Conservation (phyloP, 2,329 filamentous ascomycete species). For the Trichoderma cornu-damae region DNA sequence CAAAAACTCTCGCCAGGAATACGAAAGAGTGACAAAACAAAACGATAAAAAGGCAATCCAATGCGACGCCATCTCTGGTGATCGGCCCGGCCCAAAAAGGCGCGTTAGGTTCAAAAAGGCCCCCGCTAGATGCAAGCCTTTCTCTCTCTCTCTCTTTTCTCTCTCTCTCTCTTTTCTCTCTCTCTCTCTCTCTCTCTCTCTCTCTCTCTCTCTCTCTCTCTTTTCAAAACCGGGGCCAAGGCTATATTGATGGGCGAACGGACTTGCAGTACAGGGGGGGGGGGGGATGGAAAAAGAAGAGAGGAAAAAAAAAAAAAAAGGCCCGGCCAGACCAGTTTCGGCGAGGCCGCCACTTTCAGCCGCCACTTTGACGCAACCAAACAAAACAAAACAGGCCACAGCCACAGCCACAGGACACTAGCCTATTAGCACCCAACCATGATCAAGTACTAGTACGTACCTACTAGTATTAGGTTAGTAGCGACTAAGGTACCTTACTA, state of each 20-base stretch:
- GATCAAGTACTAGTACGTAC: too few relatives aligned
- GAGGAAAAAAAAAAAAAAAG: too few relatives aligned
- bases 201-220: too few relatives aligned
- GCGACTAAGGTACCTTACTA: too few relatives aligned
- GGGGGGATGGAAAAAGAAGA: neutral
- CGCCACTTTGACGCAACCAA: neutral
- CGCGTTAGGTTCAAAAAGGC: neutral
- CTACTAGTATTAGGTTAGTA: too few relatives aligned
- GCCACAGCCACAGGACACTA: too few relatives aligned
- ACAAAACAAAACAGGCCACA: neutral
- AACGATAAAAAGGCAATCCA: neutral
- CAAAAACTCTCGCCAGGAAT: neutral
- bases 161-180: too few relatives aligned
- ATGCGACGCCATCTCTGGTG: constrained; percentile 5
- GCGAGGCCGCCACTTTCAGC: neutral
- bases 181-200: too few relatives aligned
- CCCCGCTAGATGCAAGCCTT: neutral
- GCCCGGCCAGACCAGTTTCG: neutral
- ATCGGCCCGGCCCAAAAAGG: constrained; percentile 7
- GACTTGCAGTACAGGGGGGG: neutral
- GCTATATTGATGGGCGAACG: too few relatives aligned
- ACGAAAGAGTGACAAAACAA: constrained; percentile 11
- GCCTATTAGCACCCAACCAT: neutral
- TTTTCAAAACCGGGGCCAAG: neutral
- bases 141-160: too few relatives aligned